A percentile compares a stretch with the other conserved stretches of the same genome.
Conservation (phyloP, 495 filamentous ascomycete genomes). For the Penicillium manginii region DNA sequence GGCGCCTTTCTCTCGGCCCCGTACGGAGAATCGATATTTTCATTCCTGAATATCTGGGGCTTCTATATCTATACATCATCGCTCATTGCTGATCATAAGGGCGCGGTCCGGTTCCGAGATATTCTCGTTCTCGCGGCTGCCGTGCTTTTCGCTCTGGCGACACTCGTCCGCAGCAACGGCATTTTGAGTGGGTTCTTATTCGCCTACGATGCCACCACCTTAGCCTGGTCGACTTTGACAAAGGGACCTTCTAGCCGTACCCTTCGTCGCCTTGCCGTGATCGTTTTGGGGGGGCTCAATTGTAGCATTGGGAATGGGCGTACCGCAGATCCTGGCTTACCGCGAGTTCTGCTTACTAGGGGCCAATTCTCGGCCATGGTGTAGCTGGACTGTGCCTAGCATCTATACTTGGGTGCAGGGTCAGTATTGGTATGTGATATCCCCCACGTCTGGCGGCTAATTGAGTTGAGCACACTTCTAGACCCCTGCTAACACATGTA, state of each 20-base stretch:
- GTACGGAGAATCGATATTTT: conserved; percentile 79
- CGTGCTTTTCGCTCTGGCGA: conserved; percentile 71
- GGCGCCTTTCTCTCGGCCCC: conserved; percentile 90
- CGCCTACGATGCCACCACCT: conserved; percentile 56
- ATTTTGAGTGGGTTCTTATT: conserved; percentile 79
- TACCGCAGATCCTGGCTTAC: conserved; percentile 81
- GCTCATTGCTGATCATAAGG: conserved; percentile 36
- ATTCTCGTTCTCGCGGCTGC: conserved; percentile 61
- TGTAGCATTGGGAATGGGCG: conserved; percentile 64
- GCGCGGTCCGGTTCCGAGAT: conserved; percentile 36
- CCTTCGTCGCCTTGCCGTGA: conserved; percentile 51
- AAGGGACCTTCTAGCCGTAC: conserved; percentile 29
- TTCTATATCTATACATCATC: conserved; percentile 69
- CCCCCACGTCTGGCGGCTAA: background rate
- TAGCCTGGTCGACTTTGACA: conserved; percentile 36
- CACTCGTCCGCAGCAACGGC: conserved; percentile 83
- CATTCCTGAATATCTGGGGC: conserved; percentile 76
- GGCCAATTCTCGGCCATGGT: conserved; percentile 68
- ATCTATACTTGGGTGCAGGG: conserved; percentile 90
- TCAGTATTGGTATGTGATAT: conserved; percentile 78
- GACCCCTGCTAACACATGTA: conserved; percentile 31
- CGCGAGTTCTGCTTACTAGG: conserved; percentile 63
- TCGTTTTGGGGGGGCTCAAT: conserved; percentile 69
- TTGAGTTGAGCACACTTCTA: background rate
- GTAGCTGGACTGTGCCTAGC: conserved; percentile 68